Evolutionary conservation across 345 rosid species (phyloP), one percentile per base, ranked within the genome.

Genomic region (Erodium maritimum): DNA sequence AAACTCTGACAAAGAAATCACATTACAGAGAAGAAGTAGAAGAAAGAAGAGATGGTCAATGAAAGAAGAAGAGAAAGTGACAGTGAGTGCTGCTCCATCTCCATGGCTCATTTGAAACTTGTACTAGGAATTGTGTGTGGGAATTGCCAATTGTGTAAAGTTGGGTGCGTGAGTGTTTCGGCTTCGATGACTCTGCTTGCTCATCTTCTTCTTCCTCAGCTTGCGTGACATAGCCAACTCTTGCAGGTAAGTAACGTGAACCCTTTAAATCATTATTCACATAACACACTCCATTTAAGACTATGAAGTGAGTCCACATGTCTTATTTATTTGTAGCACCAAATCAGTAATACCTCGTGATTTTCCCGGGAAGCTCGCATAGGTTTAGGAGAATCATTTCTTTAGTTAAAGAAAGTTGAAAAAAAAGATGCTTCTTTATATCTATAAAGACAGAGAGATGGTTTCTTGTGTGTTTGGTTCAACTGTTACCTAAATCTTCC

Each of bases 391-490:
- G 34, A 42, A 42, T 14, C 14, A 12, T 42, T 42, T 42, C 48
- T 42, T 42, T 42, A 42, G 14, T 42, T 7, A 42, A 42, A 42
- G 48, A 42, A 42, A 42, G 48, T 42, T n/a, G n/a, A n/a, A 16
- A 14, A 12, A 42, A 19, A 9, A 52, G 46, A 58, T 12, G 25
- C 12, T 12, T 22, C 51, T 33, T 21, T 45, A 42, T 14, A 23
- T 17, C 48, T 16, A 42, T 42, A 42, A 42, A 42, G 48, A 42
- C 13, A 42, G 37, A 17, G 3, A 12, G 37, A 45, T 50, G 19
- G 1, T 17, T 46, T 20, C 55, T 60, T 42, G 48, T 42, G 48
- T 66, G 74, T 63, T 73, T 52, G 65, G 75, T 65, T 67, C 52
- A 73, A 57, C 73, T 19, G 55, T 70, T 61, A 58, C 61, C 66